These are phyloP conservation scores for Lachnellula arida DNA, from an alignment of 2,329 filamentous ascomycete species.

Conservation along the genomic window DNA sequence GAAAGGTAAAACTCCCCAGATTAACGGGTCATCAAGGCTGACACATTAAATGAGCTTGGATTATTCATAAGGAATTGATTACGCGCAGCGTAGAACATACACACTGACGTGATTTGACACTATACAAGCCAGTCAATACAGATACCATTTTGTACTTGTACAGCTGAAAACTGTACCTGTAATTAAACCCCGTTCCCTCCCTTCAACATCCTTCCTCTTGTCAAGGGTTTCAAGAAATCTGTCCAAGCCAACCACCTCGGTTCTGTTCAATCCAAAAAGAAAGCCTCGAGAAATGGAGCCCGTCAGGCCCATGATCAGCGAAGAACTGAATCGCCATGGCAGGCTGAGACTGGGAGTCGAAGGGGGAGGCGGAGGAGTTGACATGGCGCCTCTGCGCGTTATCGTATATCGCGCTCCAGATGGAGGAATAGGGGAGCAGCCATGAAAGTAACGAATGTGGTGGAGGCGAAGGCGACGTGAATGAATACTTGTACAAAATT, in stretches of 20 bases:
- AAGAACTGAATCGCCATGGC: conserved; percentile 70
- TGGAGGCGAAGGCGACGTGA: background rate
- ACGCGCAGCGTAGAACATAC: conserved; percentile 50
- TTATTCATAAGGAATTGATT: background rate
- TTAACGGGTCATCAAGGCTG: conserved; percentile 88
- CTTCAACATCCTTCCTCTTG: conserved; percentile 59
- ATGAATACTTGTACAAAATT: background rate
- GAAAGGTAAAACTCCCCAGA: conserved; percentile 85
- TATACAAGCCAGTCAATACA: conserved; percentile 32
- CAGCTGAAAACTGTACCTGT: conserved; percentile 53
- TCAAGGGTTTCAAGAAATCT: conserved; percentile 73
- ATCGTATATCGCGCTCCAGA: conserved; percentile 15
- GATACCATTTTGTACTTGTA: too few species aligned
- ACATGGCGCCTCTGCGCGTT: conserved; percentile 19
- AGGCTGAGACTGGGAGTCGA: conserved; percentile 33
- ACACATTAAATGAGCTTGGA: background rate
- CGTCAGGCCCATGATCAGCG: conserved; percentile 68
- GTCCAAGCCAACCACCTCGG: conserved; percentile 73
- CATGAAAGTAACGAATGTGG: conserved; percentile 11
- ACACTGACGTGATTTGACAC: conserved; percentile 87
- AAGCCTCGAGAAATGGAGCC: conserved; percentile 69
- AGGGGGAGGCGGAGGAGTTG: conserved; percentile 6
- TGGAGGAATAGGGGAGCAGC: conserved; percentile 4
- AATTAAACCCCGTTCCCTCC: conserved; percentile 70
- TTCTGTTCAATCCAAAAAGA: conserved; percentile 66